Base-by-base conservation (phyloP, 2,329 filamentous ascomycete species). In the Penicillium sp. region DNA sequence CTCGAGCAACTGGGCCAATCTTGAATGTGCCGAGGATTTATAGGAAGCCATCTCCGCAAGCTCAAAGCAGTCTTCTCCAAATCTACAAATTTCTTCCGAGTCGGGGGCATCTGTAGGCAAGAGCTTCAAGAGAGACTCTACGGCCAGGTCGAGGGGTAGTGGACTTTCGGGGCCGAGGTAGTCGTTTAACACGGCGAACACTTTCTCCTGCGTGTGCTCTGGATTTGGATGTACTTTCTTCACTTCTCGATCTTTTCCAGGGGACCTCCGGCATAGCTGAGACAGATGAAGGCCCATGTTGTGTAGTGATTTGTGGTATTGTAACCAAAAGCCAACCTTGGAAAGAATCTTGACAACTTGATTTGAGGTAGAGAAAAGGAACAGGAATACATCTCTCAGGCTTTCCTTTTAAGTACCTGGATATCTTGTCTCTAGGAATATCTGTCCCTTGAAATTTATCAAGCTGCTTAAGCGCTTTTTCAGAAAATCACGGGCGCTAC, bases 401-500 rank as follows among this genome's bases (percentile, higher is more conserved):
- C 22, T n/a, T n/a, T 12, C 49, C 28, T 39, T 52, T 39, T 52
- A 52, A 39, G 35, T 49, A 34, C 35, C 49, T 25, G 12, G 7
- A 14, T 52, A 10, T 17, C 35, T 38, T n/a, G 35, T 39, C 5
- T 20, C 22, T 39, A 12, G 5, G 7, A 52, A 28, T 12, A 38
- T 12, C 5, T 28, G 25, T 12, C 15, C 12, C 12, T 22, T 22
- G 17, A 7, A 45, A 17, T 22, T 22, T 4, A 12, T 20, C 39
- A 15, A 22, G 52, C 52, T 25, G 41, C 20, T 55, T 38, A 55
- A 55, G 52, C 52, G 52, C 52, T 47, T 45, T 53, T 47, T 55
- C 22, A 7, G n/a, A 34, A 50, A 25, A 43, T 34, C 51, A 1
- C 69, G 70, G 2, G 73, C 66, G 1, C 71, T 74, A 14, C 51